Evolutionary conservation across 768 basidiomycete species (phyloP).

Genomic region (Pholiota conissans): DNA sequence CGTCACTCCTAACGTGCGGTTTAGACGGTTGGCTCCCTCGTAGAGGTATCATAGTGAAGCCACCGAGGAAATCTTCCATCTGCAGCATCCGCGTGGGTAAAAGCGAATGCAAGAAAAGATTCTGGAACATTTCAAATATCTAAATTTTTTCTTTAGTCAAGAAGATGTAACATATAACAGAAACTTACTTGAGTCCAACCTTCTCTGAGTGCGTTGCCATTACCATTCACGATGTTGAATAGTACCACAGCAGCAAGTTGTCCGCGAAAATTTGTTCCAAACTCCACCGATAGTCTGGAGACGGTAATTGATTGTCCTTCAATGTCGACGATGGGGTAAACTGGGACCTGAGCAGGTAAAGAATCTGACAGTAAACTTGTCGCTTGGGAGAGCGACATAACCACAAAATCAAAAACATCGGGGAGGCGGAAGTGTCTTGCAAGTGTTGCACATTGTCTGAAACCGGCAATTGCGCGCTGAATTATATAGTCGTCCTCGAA

Average conservation of each 20-base stretch:
- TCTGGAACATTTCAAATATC: conserved; percentile 99
- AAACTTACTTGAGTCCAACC: conserved; percentile 85
- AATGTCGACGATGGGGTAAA: conserved; percentile 86
- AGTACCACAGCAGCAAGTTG: conserved; percentile 96
- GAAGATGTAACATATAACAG: background rate
- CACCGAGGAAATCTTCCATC: conserved; percentile 99
- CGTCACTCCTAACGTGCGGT: conserved; percentile 67
- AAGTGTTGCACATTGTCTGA: conserved; percentile 92
- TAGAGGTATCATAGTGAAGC: conserved; percentile 88
- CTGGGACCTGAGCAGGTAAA: conserved; percentile 68
- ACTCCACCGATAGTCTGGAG: conserved; percentile 87
- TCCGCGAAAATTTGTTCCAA: conserved; percentile 93
- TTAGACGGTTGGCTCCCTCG: conserved; percentile 70
- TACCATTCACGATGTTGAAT: conserved; percentile 97
- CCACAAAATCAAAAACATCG: conserved; percentile 96
- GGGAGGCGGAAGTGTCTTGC: conserved; percentile 88
- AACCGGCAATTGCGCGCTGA: conserved; percentile 93
- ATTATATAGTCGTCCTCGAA: conserved; percentile 98
- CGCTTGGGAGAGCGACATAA: conserved; percentile 88
- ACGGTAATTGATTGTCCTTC: conserved; percentile 90
- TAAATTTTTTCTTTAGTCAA: conserved; percentile 30
- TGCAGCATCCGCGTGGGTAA: conserved; percentile 89
- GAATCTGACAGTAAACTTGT: conserved; percentile 83
- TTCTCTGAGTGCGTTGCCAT: conserved; percentile 89
- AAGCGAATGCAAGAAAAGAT: conserved; percentile 91